Evolutionary conservation across 2,329 filamentous ascomycete genomes (phyloP).

Genomic region (Ophiocordyceps camponoti-saundersi): DNA sequence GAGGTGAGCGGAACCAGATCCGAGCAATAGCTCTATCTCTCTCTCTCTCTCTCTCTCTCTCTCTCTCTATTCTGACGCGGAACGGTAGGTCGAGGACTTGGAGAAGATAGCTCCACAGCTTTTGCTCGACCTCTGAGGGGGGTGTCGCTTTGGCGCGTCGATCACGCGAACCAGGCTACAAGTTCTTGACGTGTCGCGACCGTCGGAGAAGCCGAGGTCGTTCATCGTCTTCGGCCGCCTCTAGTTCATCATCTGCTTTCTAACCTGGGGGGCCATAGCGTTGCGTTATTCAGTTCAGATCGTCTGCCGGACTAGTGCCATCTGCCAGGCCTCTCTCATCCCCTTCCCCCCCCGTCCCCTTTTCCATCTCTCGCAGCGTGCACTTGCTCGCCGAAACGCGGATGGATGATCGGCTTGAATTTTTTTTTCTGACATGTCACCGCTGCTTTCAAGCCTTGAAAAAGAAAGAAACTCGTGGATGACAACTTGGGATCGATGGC

Average conservation of each 20-base stretch:
- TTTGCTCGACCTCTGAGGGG: conserved; percentile 62
- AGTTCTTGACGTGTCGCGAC: not conserved
- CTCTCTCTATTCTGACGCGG: not conserved
- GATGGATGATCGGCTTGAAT: not conserved
- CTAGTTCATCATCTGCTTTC: not conserved
- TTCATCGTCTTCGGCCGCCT: not conserved
- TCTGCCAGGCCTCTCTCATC: not conserved
- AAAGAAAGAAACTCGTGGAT: not conserved
- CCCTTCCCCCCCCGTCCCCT: not conserved
- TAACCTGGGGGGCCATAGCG: not conserved
- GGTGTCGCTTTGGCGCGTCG: not conserved
- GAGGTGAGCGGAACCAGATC: conserved; percentile 37
- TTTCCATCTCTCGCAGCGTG: not conserved
- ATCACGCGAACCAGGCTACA: not conserved
- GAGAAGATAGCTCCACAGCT: conserved; percentile 78
- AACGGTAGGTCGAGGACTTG: conserved; percentile 59
- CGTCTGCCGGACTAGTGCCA: not conserved
- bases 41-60: not conserved
- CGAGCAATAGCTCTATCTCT: not conserved
- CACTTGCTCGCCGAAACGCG: not conserved
- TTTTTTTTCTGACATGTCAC: too few species aligned
- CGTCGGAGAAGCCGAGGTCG: not conserved
- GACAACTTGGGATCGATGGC: not conserved
- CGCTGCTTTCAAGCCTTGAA: not conserved
- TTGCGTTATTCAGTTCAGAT: not conserved